phyloP scores from a whole-genome alignment of 2,329 filamentous ascomycete genomes.

The Penicillium polonicum region DNA sequence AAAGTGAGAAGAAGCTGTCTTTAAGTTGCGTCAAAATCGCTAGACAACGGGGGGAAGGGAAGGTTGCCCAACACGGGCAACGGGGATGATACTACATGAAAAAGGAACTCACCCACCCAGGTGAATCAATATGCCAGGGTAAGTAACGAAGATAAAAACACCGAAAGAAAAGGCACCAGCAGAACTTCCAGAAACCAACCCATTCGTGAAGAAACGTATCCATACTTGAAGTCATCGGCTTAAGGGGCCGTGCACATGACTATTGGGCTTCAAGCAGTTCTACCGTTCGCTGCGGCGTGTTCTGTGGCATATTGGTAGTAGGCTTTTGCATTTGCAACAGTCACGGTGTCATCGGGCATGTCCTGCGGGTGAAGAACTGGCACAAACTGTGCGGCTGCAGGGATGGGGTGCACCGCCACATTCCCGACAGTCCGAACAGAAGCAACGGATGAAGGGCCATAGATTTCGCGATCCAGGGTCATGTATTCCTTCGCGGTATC shows the following conservation, averaged over 20 bases:
- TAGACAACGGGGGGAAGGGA: conserved; percentile 25
- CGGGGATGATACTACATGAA: conserved; percentile 23
- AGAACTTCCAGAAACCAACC: background rate
- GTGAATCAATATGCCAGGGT: conserved; percentile 14
- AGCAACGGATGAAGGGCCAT: conserved; percentile 58
- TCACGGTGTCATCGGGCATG: conserved; percentile 17
- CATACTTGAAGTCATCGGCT: conserved; percentile 13
- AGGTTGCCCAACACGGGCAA: conserved; percentile 11
- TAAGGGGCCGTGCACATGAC: background rate
- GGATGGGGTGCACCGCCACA: conserved; percentile 12
- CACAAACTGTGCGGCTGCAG: conserved; percentile 6
- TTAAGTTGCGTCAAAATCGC: conserved; percentile 25
- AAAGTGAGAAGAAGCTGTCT: conserved; percentile 10
- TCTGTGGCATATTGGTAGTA: conserved; percentile 35
- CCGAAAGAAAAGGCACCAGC: conserved; percentile 1
- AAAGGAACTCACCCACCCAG: conserved; percentile 20
- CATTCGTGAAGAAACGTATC: conserved; percentile 14
- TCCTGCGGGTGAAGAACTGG: conserved; percentile 6
- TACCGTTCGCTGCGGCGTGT: conserved; percentile 31
- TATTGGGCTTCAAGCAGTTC: conserved; percentile 14
- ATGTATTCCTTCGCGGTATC: conserved; percentile 85
- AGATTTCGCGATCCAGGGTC: conserved; percentile 77
- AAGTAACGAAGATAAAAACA: conserved; percentile 15
- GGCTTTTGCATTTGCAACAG: conserved; percentile 27
- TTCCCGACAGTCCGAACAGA: conserved; percentile 32